phyloP scores from a whole-genome alignment of 2,329 filamentous ascomycete species.

The Aspergillus novoparasiticus region DNA sequence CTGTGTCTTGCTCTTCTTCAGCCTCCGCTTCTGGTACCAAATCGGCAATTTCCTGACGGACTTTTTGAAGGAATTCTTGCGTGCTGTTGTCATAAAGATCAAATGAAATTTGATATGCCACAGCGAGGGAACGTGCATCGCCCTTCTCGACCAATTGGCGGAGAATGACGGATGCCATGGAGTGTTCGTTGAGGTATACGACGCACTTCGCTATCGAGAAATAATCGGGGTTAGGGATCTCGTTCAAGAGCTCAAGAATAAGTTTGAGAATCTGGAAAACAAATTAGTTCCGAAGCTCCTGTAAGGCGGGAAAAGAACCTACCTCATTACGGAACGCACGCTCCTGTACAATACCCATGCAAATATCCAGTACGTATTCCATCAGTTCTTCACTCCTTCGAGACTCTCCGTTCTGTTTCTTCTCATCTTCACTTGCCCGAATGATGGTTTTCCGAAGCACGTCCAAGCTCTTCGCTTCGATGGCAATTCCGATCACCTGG shows the following conservation, averaged over 20 bases:
- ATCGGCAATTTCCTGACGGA: slow-evolving; percentile 76
- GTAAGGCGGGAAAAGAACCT: slow-evolving; percentile 21
- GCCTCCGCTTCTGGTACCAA: slow-evolving; percentile 44
- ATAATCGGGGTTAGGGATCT: slow-evolving; percentile 90
- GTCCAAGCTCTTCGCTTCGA: slow-evolving; percentile 90
- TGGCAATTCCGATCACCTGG: slow-evolving; percentile 94
- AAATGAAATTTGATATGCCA: slow-evolving; percentile 96
- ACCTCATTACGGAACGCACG: slow-evolving; percentile 75
- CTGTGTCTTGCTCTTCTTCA: slow-evolving; percentile 38
- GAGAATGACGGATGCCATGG: slow-evolving; percentile 85
- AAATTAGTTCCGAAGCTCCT: slow-evolving; percentile 5
- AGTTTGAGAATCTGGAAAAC: slow-evolving; percentile 73
- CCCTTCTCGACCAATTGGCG: slow-evolving; percentile 77
- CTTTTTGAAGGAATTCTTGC: slow-evolving; percentile 91
- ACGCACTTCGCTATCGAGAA: slow-evolving; percentile 98
- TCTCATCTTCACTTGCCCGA: slow-evolving; percentile 84
- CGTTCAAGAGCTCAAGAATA: slow-evolving; percentile 92
- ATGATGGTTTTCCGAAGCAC: slow-evolving; percentile 85
- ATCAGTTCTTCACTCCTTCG: slow-evolving; percentile 84
- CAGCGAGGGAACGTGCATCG: slow-evolving; percentile 75
- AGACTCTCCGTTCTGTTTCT: slow-evolving; percentile 61
- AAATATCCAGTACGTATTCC: slow-evolving; percentile 94
- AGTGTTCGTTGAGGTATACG: slow-evolving; percentile 90
- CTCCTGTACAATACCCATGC: slow-evolving; percentile 97
- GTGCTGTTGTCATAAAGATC: slow-evolving; percentile 98